Evolutionary conservation across 495 filamentous ascomycete species (phyloP), one percentile per base, ranked within the genome.

Genomic region (Aspergillus campestris): DNA sequence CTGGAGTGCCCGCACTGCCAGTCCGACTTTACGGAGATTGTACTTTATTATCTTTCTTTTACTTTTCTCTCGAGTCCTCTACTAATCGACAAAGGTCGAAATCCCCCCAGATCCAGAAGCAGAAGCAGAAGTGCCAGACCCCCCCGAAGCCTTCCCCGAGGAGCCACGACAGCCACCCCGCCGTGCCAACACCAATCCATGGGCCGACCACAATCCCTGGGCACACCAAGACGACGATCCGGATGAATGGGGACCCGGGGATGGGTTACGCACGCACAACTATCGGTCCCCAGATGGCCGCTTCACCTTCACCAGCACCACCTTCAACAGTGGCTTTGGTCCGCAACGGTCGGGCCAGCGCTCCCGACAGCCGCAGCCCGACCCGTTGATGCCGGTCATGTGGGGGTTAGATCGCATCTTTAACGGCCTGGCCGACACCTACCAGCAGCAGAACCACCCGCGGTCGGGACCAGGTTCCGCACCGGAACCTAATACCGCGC

Each of bases 1-100:
- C 62, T 94, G 40, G 61, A 60, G 9, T 98, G 92, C 50, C 89
- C 90, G n/a, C 56, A 64, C 7, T 98, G 92, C 57, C 47, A 71
- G 9, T 77, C 78, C n/a, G 86, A 94, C 6, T 81, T 86, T 58
- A 84, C 78, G 6, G 88, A 98, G 66, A 91, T 95, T 47, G 90
- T 70, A 60, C 30, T 61, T 53, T 15, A 9, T 13, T 39, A 37
- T 39, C 34, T 14, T 12, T 27, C 18, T 31, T 73, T 67, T 56
- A 74, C 31, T 67, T 62, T 4, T 14, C 44, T 45, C 15, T 14
- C 27, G 5, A 27, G 8, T 38, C 12, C 14, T 44, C 28, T 41
- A 52, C 12, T 59, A 58, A 78, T 40, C 67, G 12, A 56, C 62
- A 36, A 52, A 69, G 62, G 62, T 62, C 30, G 63, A 68, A 51